Percentiles rank a stretch among this genome's conserved stretches.
phyloP scores from a whole-genome alignment of 108 stramenopile species.

The Pseudonitzschia multiseries region DNA sequence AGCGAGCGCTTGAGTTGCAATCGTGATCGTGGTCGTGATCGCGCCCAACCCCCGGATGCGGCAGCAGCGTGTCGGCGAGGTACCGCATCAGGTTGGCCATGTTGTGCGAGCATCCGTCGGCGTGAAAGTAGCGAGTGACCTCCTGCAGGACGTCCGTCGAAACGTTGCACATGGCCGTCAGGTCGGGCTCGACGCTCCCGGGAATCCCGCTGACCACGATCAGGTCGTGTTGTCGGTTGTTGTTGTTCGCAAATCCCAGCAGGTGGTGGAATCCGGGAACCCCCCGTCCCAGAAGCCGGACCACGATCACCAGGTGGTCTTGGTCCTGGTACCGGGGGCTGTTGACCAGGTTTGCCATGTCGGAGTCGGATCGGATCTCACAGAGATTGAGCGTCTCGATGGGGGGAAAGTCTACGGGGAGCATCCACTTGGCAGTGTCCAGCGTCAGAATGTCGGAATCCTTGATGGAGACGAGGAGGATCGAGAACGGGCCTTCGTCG shows the following conservation, averaged over 20 bases:
- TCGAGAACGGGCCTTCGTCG: not conserved
- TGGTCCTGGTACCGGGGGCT: not conserved
- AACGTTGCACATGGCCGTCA: slow-evolving; percentile 12
- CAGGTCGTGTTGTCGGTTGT: not conserved
- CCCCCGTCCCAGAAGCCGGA: slow-evolving; percentile 4
- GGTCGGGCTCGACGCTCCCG: slow-evolving; percentile 6
- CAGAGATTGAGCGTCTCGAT: slow-evolving; percentile 11
- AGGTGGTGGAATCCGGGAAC: slow-evolving; percentile 12
- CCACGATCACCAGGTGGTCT: not conserved
- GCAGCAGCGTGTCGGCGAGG: not conserved
- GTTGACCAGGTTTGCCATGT: not conserved
- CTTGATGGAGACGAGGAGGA: slow-evolving; percentile 2
- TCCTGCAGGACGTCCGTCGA: not conserved
- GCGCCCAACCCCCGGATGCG: too few relatives aligned
- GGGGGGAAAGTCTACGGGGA: slow-evolving; percentile 8
- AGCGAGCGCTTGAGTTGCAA: too few relatives aligned
- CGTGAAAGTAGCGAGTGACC: slow-evolving; percentile 3
- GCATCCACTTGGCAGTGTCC: not conserved
- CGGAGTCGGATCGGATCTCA: not conserved
- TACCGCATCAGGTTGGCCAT: slow-evolving; percentile 5
- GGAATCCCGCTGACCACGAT: slow-evolving; percentile 11
- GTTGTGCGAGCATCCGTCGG: slow-evolving; percentile 13
- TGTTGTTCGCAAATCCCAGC: not conserved
- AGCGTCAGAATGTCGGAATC: slow-evolving; percentile 13
- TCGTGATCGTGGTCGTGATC: too few relatives aligned